Conservation (phyloP, 1,139 yeast genomes). For the Diutina neorugosa region DNA sequence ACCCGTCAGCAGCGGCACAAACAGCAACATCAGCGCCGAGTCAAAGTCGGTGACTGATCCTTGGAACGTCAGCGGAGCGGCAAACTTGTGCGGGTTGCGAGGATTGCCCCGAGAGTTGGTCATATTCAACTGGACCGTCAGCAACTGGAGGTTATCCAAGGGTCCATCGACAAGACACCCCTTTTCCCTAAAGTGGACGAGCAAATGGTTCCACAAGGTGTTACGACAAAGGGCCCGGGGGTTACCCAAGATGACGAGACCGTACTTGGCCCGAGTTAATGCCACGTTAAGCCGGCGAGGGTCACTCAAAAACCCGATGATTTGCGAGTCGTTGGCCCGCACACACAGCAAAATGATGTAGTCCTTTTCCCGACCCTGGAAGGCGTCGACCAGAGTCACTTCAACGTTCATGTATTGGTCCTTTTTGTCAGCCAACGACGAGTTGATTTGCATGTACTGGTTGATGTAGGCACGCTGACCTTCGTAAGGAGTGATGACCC, state of each 20-base stretch:
- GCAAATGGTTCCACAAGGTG: constrained; percentile 66
- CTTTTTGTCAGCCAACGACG: constrained; percentile 44
- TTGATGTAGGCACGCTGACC: constrained; percentile 82
- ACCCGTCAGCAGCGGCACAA: constrained; percentile 15
- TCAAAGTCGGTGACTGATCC: constrained; percentile 23
- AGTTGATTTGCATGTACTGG: constrained; percentile 68
- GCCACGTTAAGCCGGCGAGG: constrained; percentile 91
- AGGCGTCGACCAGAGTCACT: constrained; percentile 89
- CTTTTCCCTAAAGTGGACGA: constrained; percentile 68
- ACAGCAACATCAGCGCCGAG: constrained; percentile 37
- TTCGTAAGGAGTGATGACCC: constrained; percentile 89
- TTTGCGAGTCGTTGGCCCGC: constrained; percentile 73
- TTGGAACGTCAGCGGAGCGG: constrained; percentile 6
- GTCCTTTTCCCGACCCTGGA: constrained; percentile 94
- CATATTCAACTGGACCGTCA: constrained; percentile 43
- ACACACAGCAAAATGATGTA: constrained; percentile 84
- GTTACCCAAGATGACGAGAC: constrained; percentile 73
- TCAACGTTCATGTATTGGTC: constrained; percentile 65
- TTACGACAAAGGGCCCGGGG: constrained; percentile 68
- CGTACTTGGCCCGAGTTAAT: constrained; percentile 81
- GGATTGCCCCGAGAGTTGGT: constrained; percentile 6
- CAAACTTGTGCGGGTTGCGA: constrained; percentile 12
- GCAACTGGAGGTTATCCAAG: constrained; percentile 64
- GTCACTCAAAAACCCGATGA: constrained; percentile 80
- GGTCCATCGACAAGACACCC: constrained; percentile 94